Evolutionary conservation across 495 filamentous ascomycete genomes (phyloP), one percentile per base, ranked within the genome.

Genomic region (Neurospora sp.): DNA sequence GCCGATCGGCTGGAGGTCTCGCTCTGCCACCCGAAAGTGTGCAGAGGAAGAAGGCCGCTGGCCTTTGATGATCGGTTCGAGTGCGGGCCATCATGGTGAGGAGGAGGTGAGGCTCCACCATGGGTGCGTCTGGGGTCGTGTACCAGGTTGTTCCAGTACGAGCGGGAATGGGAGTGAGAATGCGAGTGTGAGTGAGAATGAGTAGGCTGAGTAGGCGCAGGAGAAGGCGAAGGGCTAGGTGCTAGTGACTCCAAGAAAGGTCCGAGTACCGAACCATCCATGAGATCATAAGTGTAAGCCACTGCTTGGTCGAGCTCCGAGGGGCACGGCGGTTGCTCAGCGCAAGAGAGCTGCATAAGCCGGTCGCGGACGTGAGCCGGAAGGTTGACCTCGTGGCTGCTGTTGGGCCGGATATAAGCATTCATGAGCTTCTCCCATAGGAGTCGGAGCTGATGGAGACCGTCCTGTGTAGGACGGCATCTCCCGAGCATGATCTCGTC

Each of bases 211-310:
- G 28, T 19, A 70, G 83, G 75, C 39, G 83, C 79, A 66, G 54
- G 54, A 17, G 28, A 17, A 17, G 54, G 54, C 54, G 13, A 1
- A 36, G 54, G 54, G 54, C 13, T 66, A 36, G 54, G 54, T 43
- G 84, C 76, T 71, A 87, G 83, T 7, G 86, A 88, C 76, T 93
- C 93, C 24, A 96, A 84, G 79, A 96, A 96, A 0, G 93, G 92
- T 1, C 93, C 90, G 39, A 96, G 85, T 4, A 98, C 93, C 4
- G 93, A 97, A 77, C 98, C 96, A 78, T 98, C 94, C 93, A 99
- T 98, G 73, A 99, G 83, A 73, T 98, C 95, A 79, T 94, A 93
- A 19, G 97, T 92, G 71, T 96, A 95, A 72, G 90, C 87, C 21
- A 96, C 93, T n/a, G 96, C 96, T n/a, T 90, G 85, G 77, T 96